Evolutionary conservation across 306 rosid genomes (phyloP), one percentile per base, ranked within the genome.

Genomic region (Hylodesmum podocarpum): DNA sequence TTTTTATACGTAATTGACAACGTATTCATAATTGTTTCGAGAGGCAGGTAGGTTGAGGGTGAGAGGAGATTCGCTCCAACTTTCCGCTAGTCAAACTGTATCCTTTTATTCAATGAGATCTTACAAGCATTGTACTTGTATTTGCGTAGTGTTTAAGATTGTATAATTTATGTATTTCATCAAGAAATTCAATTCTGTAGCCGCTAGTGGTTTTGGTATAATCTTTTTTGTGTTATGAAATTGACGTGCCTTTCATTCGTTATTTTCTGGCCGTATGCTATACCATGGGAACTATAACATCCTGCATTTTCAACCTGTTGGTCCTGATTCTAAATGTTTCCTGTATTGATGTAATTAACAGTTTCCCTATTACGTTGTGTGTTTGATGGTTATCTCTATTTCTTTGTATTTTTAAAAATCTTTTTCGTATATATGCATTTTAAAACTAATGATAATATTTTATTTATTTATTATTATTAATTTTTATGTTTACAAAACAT

Each of bases 11-110:
- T 24, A 82, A 36, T 54, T 75, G 77, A 53, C 8, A 28, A 39
- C 57, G 24, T 61, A 49, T 79, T 66, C 34, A 5, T 57, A 16
- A 47, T 68, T 80, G 66, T 69, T 57, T 39, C 73, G 58, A 43
- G 29, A 57, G 73, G 50, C 78, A 12, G 19, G 71, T 49, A 74
- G 15, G 77, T 61, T 49, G 63, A 70, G 76, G 54, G 64, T 70
- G 58, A 76, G 78, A 39, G 65, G 66, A 67, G 57, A 61, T 37
- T 28, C 19, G 40, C 53, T 76, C 37, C 77, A 24, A 49, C 40
- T 54, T 76, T 39, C 67, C 16, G 46, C 8, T 9, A 11, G 50
- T 13, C 14, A 76, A 40, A 29, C 12, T 1, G 12, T 58, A 58
- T 49, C 64, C 29, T 76, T 49, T 34, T 22, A 16, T 49, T 57